Evolutionary conservation across 1,284 basidiomycete genomes (phyloP), one percentile per base, ranked within the genome.

Genomic region (Boletus chippewaensis): DNA sequence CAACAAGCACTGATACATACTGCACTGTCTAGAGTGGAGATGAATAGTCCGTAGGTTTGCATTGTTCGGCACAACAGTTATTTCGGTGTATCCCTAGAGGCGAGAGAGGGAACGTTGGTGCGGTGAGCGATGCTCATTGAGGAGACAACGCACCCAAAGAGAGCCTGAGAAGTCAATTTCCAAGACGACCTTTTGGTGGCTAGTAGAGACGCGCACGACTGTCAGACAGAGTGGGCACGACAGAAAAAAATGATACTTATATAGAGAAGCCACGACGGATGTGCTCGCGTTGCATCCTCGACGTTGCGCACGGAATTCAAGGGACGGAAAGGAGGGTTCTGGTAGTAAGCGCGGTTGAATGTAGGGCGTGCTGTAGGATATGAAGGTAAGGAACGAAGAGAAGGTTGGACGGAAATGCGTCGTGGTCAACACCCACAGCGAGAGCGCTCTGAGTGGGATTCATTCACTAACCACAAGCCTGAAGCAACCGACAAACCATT

Each of bases 131-230:
- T 41, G 56, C 46, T 52, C 42, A 42, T 46, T 49, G 45, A 54
- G 55, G 54, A 61, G 16, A 42, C 31, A 9, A 57, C 63, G 58
- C 71, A 89, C 89, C 81, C 85, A 88, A 59, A 91, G 75, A 62
- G 73, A 74, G 15, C 89, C 90, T 22, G 81, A 76, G 70, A 95
- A 91, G 73, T 91, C 86, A 56, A 95, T 83, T 71, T 95, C 91
- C 58, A 95, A 73, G 54, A 90, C 88, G 47, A 94, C 90, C 66
- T 91, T 91, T 77, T 95, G 92, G 72, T 95, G 89, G 73, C 85
- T 87, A 84, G 86, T 88, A 83, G 68, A 83, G 66, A 86, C 73
- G 63, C 60, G 60, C 72, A 54, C 52, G 9, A 54, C 60, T 61
- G 74, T 87, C 71, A 87, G 75, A 63, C 70, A 55, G 40, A 42